phyloP scores from a whole-genome alignment of 2,329 filamentous ascomycete genomes.

The Aspergillus carbonarius region DNA sequence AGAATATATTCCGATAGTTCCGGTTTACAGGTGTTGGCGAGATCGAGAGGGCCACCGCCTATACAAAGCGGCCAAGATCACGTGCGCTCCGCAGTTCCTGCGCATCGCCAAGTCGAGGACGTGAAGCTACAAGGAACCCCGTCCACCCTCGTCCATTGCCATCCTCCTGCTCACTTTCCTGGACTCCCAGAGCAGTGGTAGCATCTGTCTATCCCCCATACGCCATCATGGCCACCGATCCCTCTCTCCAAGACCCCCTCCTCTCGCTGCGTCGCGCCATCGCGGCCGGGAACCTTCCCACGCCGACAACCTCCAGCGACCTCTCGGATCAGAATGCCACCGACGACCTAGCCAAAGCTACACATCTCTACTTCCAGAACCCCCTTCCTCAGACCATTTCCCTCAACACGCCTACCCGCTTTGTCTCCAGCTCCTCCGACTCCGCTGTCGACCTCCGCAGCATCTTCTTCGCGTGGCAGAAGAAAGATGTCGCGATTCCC shows the following conservation, averaged over 20 bases:
- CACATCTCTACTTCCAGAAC: conserved; percentile 71
- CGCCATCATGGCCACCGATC: conserved; percentile 57
- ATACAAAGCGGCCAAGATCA: background rate
- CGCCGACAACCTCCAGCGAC: conserved; percentile 71
- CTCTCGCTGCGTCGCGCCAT: conserved; percentile 82
- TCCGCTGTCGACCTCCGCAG: conserved; percentile 80
- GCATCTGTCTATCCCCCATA: background rate
- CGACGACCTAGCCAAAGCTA: conserved; percentile 69
- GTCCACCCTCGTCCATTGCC: background rate
- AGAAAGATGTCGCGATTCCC: conserved; percentile 83
- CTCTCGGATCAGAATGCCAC: conserved; percentile 59
- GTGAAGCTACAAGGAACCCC: background rate
- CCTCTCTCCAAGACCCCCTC: conserved; percentile 66
- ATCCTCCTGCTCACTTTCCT: background rate
- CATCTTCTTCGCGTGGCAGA: conserved; percentile 94
- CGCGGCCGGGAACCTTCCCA: conserved; percentile 65
- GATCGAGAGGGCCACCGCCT: background rate
- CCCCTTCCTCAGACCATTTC: conserved; percentile 63
- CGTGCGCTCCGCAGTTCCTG: conserved; percentile 5
- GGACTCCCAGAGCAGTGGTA: background rate
- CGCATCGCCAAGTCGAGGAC: background rate
- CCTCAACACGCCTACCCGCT: conserved; percentile 76
- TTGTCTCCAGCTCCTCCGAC: conserved; percentile 69
- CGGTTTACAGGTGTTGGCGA: no score
- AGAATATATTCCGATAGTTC: no score